Evolutionary conservation across 208 protist species (phyloP).

Genomic region (Wallacemonas collosoma): DNA sequence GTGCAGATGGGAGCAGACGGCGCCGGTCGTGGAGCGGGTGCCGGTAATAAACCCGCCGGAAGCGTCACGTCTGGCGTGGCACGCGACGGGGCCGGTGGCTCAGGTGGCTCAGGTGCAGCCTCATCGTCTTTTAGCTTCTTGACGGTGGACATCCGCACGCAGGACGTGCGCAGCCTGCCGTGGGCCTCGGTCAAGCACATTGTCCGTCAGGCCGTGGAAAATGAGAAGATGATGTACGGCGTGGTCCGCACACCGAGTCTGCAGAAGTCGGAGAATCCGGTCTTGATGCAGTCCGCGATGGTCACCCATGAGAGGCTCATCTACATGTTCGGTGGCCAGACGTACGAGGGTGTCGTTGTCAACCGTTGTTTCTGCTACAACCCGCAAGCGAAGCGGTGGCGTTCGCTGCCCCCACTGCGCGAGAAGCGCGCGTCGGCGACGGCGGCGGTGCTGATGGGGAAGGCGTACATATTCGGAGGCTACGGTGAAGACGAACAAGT

Average conservation of each 20-base stretch:
- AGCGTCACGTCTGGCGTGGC: neutral
- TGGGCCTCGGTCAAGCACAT: conserved; percentile 35
- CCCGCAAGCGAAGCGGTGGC: conserved; percentile 38
- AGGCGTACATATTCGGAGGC: conserved; percentile 53
- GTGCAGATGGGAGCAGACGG: conserved; percentile 29
- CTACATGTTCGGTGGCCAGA: conserved; percentile 56
- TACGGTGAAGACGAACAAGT: conserved; percentile 38
- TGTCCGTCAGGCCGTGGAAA: conserved; percentile 34
- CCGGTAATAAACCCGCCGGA: neutral
- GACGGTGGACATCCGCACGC: conserved; percentile 55
- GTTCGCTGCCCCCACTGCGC: conserved; percentile 29
- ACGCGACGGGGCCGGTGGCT: neutral
- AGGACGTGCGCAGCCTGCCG: conserved; percentile 47
- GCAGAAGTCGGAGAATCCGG: conserved; percentile 33
- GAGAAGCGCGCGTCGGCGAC: conserved; percentile 37
- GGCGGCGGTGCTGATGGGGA: conserved; percentile 24
- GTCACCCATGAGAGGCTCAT: conserved; percentile 36
- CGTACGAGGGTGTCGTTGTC: conserved; percentile 45
- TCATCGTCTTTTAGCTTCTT: conserved; percentile 39
- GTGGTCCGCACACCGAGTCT: conserved; percentile 37
- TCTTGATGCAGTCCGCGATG: conserved; percentile 41
- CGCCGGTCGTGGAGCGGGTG: neutral
- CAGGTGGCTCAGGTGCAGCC: neutral
- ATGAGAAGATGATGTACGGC: conserved; percentile 35
- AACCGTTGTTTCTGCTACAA: conserved; percentile 44